Base-by-base conservation (phyloP, 176 grass and related monocot species). In the Ensete ventricosum region DNA sequence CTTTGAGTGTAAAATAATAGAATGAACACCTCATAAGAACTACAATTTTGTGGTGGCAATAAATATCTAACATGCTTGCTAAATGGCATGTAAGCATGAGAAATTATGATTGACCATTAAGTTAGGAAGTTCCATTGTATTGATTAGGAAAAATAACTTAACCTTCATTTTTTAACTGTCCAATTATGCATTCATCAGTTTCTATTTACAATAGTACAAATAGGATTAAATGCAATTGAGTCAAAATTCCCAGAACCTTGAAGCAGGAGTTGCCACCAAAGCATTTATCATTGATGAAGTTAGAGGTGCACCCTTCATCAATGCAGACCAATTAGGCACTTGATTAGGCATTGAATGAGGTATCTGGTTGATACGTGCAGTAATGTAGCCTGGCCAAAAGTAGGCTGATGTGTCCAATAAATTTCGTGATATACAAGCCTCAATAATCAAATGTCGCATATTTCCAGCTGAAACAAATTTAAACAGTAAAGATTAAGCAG, bases 401-500 rank as follows among this genome's bases (percentile, higher is more conserved):
- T 97, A 97, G 67, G 84, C 85, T 83, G 94, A 93, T 20, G 94
- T 85, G 53, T 97, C 94, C 83, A 97, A 81, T 67, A 93, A 93
- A 49, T 84, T 88, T 50, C 94, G 81, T 69, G 94, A 97, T 72
- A 97, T 97, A 83, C 94, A 97, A 63, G 88, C 92, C 80, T 97
- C 94, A 29, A 97, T 85, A 82, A 93, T 97, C 80, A 97, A 88
- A 85, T 97, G 94, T 14, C 88, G 52, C 94, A 97, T 87, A 84
- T 89, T 97, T 77, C 94, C 94, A 78, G 84, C 94, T 97, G 90
- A 73, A 74, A 64, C 79, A 92, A 82, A 82, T 69, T 19, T 64
- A 54, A 80, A 79, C 4, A 80, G 62, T 10, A 75, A 55, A 62
- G 54, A 64, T 14, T 10, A 71, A 23, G 64, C 25, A 26, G 55